phyloP scores from a whole-genome alignment of 2,329 filamentous ascomycete species.

The Grosmannia penicillata region DNA sequence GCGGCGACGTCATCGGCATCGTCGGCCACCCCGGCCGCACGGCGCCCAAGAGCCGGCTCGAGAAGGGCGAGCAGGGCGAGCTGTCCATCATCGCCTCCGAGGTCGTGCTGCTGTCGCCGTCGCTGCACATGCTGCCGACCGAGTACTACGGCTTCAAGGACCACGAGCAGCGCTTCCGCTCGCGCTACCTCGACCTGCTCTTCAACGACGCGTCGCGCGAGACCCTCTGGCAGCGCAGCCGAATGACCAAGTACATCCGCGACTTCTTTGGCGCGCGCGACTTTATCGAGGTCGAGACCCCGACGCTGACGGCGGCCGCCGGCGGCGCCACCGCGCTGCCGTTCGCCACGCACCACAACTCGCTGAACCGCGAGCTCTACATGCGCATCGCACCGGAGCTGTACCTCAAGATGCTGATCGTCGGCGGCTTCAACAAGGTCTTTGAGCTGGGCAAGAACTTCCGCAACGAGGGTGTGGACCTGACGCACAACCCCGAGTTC shows the following conservation, averaged over 20 bases:
- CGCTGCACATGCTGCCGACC: slow-evolving; percentile 76
- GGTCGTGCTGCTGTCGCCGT: slow-evolving; percentile 75
- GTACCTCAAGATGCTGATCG: slow-evolving; percentile 90
- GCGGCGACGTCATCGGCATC: slow-evolving; percentile 87
- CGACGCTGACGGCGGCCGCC: slow-evolving; percentile 92
- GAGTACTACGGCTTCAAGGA: slow-evolving; percentile 95
- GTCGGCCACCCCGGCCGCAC: slow-evolving; percentile 75
- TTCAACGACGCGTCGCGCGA: slow-evolving; percentile 84
- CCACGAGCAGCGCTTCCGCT: slow-evolving; percentile 81
- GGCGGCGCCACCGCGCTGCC: slow-evolving; percentile 92
- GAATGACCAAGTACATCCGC: slow-evolving; percentile 80
- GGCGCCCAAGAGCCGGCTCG: slow-evolving; percentile 77
- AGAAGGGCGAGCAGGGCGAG: slow-evolving; percentile 67
- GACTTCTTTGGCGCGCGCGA: slow-evolving; percentile 76
- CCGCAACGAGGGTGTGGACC: slow-evolving; percentile 71
- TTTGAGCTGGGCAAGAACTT: slow-evolving; percentile 95
- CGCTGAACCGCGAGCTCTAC: slow-evolving; percentile 85
- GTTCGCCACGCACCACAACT: slow-evolving; percentile 93
- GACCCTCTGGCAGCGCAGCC: slow-evolving; percentile 70
- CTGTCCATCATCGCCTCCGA: slow-evolving; percentile 86
- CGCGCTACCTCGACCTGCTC: slow-evolving; percentile 89
- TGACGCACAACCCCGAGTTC: slow-evolving; percentile 97
- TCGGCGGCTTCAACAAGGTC: slow-evolving; percentile 85
- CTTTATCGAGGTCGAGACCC: slow-evolving; percentile 91
- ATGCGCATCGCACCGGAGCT: slow-evolving; percentile 91